These are phyloP conservation scores for Suillus occidentalis DNA, from an alignment of 768 basidiomycete species.

Conservation along the genomic window DNA sequence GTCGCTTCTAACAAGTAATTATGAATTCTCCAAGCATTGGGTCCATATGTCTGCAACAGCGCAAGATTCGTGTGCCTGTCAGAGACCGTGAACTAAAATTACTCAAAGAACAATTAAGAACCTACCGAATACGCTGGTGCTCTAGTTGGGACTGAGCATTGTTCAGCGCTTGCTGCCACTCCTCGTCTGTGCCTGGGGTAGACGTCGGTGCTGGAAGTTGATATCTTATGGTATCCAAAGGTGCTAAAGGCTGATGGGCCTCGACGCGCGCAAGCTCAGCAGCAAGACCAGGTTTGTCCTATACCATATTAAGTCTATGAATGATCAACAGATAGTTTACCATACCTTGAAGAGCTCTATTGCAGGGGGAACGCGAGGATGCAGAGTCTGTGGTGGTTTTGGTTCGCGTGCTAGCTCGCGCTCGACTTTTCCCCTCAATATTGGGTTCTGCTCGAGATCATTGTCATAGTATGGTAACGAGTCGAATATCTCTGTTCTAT, in stretches of 20 bases:
- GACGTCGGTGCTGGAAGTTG: conserved; percentile 68
- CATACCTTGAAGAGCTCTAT: conserved; percentile 69
- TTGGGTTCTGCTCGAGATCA: conserved; percentile 76
- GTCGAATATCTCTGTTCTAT: conserved; percentile 54
- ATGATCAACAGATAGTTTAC: conserved; percentile 17
- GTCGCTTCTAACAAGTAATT: conserved; percentile 85
- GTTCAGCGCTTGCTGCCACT: conserved; percentile 71
- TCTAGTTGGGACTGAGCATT: conserved; percentile 84
- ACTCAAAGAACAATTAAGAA: neutral
- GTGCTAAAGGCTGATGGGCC: conserved; percentile 59
- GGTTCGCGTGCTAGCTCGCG: conserved; percentile 73
- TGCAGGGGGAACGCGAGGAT: conserved; percentile 70
- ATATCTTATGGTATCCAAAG: conserved; percentile 73
- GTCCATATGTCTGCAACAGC: conserved; percentile 80
- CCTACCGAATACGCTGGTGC: conserved; percentile 79
- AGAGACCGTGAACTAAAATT: conserved; percentile 12
- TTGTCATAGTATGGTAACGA: conserved; percentile 95
- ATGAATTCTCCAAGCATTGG: conserved; percentile 90
- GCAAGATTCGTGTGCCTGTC: conserved; percentile 79
- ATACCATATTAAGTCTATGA: conserved; percentile 4
- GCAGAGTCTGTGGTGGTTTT: conserved; percentile 57
- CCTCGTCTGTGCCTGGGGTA: conserved; percentile 64
- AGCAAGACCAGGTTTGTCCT: conserved; percentile 71
- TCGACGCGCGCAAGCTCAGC: conserved; percentile 78
- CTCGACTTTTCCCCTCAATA: conserved; percentile 73